Evolutionary conservation across 2,329 filamentous ascomycete genomes (phyloP).

Genomic region (Verticillium isaacii): DNA sequence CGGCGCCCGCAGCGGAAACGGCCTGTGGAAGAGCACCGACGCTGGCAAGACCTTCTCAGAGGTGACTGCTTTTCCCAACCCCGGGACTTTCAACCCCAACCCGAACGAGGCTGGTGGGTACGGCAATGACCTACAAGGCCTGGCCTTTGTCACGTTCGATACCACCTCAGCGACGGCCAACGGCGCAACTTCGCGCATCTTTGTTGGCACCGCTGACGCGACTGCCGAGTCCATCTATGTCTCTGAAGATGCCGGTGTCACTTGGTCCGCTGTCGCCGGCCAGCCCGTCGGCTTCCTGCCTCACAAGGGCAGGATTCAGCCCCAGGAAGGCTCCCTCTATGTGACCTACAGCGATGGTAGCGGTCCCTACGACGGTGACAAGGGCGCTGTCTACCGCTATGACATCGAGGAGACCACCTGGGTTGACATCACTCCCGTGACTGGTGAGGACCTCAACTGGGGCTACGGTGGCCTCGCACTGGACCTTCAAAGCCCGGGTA

Average conservation of each 20-base stretch:
- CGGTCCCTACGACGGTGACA: slow-evolving; percentile 52
- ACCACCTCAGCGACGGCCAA: slow-evolving; percentile 38
- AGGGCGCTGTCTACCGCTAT: slow-evolving; percentile 51
- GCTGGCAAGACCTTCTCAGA: slow-evolving; percentile 47
- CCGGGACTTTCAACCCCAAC: slow-evolving; percentile 41
- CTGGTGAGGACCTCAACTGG: slow-evolving; percentile 40
- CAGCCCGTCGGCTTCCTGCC: slow-evolving; percentile 49
- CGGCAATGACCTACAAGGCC: slow-evolving; percentile 39
- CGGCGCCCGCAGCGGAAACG: slow-evolving; percentile 53
- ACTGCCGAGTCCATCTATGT: slow-evolving; percentile 48
- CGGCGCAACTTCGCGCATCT: slow-evolving; percentile 50
- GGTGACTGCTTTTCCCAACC: slow-evolving; percentile 45
- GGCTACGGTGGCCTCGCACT: slow-evolving; percentile 54
- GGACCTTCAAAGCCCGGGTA: slow-evolving; percentile 49
- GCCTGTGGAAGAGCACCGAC: slow-evolving; percentile 54
- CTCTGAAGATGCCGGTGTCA: slow-evolving; percentile 47
- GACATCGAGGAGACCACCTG: slow-evolving; percentile 42
- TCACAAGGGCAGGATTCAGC: slow-evolving; percentile 48
- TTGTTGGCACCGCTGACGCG: slow-evolving; percentile 51
- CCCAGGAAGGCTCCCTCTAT: slow-evolving; percentile 44
- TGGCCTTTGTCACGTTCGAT: slow-evolving; percentile 52
- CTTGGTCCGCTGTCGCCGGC: slow-evolving; percentile 43
- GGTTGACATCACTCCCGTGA: slow-evolving; percentile 53
- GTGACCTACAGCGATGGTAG: slow-evolving; percentile 49
- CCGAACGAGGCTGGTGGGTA: slow-evolving; percentile 38